phyloP scores from a whole-genome alignment of 768 basidiomycete genomes.

The Pulveroboletus sp. region DNA sequence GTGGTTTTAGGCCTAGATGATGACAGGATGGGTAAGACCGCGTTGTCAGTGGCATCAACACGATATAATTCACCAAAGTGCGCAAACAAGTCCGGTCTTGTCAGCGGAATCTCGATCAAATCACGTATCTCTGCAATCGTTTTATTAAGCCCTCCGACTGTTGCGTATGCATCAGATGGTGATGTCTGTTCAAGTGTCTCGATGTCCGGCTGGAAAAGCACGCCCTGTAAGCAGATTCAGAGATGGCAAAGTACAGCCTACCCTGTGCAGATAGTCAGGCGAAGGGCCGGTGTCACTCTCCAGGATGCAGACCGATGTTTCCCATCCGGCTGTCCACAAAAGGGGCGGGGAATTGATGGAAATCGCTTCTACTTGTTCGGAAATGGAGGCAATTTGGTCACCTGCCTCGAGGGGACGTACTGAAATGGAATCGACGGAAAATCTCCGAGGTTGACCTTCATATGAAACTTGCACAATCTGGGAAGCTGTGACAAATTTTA shows the following conservation, averaged over 20 bases:
- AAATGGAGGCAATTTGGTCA: constrained; percentile 32
- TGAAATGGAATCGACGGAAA: constrained; percentile 50
- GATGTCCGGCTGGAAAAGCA: constrained; percentile 38
- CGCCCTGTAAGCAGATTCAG: constrained; percentile 10
- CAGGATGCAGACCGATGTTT: constrained; percentile 51
- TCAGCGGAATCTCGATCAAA: constrained; percentile 83
- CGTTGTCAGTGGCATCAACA: constrained; percentile 12
- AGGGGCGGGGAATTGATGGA: constrained; percentile 38
- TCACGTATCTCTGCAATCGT: constrained; percentile 87
- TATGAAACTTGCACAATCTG: constrained; percentile 65
- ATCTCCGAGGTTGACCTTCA: constrained; percentile 58
- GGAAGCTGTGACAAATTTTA: constrained; percentile 61
- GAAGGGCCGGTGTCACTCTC: constrained; percentile 29
- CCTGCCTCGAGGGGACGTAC: constrained; percentile 18
- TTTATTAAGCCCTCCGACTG: constrained; percentile 83
- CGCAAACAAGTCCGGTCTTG: constrained; percentile 74
- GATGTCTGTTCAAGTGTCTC: constrained; percentile 45
- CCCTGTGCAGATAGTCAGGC: constrained; percentile 33
- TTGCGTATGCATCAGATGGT: constrained; percentile 61
- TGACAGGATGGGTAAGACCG: constrained; percentile 2
- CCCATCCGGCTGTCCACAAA: constrained; percentile 70
- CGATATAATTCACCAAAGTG: constrained; percentile 56
- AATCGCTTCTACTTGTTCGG: constrained; percentile 42
- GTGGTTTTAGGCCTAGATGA: constrained; percentile 81
- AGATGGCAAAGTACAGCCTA: constrained; percentile 10